Percentiles rank a stretch among this genome's conserved stretches.
These are phyloP conservation scores for Yamadazyma membranifaciens DNA, from an alignment of 1,139 yeast species.

Conservation along the genomic window DNA sequence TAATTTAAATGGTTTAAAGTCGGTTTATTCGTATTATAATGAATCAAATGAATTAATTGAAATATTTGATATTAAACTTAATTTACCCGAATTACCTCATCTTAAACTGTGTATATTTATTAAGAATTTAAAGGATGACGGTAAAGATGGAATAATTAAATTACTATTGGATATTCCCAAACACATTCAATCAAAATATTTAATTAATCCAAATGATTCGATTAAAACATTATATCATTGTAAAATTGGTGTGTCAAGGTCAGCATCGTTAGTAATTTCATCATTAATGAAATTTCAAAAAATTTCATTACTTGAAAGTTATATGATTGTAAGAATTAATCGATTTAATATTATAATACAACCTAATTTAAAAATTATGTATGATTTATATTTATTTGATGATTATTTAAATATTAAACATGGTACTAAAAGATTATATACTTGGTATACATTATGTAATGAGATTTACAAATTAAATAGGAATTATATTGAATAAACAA, in stretches of 20 bases:
- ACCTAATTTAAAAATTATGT: constrained; percentile 83
- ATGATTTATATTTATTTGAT: constrained; percentile 80
- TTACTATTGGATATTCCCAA: constrained; percentile 32
- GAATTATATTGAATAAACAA: constrained; percentile 23
- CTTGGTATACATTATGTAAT: constrained; percentile 36
- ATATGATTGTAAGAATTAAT: constrained; percentile 77
- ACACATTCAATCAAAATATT: constrained; percentile 28
- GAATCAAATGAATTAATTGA: constrained; percentile 19
- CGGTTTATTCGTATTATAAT: constrained; percentile 26
- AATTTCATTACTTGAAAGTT: constrained; percentile 69
- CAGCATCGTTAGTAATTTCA: constrained; percentile 89
- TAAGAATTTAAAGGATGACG: constrained; percentile 41
- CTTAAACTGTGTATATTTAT: constrained; percentile 30
- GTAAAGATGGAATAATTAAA: constrained; percentile 36
- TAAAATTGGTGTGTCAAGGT: constrained; percentile 87
- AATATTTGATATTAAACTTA: constrained; percentile 28
- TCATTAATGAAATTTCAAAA: constrained; percentile 76
- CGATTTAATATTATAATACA: constrained; percentile 86
- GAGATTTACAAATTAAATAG: constrained; percentile 35
- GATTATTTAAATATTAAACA: constrained; percentile 37
- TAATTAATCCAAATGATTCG: constrained; percentile 22
- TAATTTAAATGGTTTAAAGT: constrained; percentile 18
- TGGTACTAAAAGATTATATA: constrained; percentile 16
- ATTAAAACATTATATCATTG: constrained; percentile 75
- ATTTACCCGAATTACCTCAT: constrained; percentile 18